Base-by-base conservation (phyloP, 1,284 basidiomycete species). In the Melampsora americana region DNA sequence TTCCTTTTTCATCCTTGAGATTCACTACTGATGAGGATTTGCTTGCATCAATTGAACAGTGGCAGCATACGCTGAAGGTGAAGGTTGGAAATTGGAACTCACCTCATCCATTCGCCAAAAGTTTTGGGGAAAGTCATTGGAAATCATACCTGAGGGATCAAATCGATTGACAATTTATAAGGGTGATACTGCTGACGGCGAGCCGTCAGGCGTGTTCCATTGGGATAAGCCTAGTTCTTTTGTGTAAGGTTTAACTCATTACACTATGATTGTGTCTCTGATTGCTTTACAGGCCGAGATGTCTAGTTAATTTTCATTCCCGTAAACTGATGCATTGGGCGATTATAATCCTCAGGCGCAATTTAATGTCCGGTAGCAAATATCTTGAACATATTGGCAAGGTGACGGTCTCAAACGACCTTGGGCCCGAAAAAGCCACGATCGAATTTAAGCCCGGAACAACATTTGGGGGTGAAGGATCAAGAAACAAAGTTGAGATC, bases 311-410 rank as follows among this genome's bases (percentile, higher is more conserved):
- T 16, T 2, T 56, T 16, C 59, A 30, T 44, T 39, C 35, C 18
- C 32, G 44, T 50, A n/a, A 5, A 28, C 5, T 30, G 23, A 35
- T 6, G 7, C 39, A 66, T 30, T 65, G 26, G 18, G 39, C 26
- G 39, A 11, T 42, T 11, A 42, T 20, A n/a, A 9, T 26, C 11
- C n/a, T 2, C 35, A 79, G 79, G 0, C 86, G 92, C 78, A 94
- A 94, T 83, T 85, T 95, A 76, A 89, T 94, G 87, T 89, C 92
- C 82, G 92, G 92, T 28, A 90, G 90, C 23, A 93, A 93, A 81
- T 95, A 94, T 82, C 86, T 95, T 48, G 92, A 94, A 78, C 80
- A 83, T 89, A 92, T 82, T 85, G 87, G 77, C 88, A 92, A 78
- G 82, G 87, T 92, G 87, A 86, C 85, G 26, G 88, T 95, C 64